A percentile compares a stretch with the other conserved stretches of the same genome.
Evolutionary conservation across 495 filamentous ascomycete genomes (phyloP).

Genomic region (Letharia lupina): DNA sequence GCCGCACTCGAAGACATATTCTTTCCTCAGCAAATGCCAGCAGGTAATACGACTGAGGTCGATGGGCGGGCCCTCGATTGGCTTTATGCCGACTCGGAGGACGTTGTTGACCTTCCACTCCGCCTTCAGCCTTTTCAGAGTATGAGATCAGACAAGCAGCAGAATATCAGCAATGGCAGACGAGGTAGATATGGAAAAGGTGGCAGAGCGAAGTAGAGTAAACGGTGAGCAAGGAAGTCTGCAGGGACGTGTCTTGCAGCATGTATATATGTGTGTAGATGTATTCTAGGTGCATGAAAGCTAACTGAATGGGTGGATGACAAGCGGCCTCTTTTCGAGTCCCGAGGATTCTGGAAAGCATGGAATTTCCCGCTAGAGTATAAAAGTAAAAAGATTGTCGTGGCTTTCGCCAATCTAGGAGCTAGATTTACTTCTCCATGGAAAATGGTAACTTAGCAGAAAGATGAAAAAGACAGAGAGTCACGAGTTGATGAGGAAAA

Average conservation of each 20-base stretch:
- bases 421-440: too few species aligned
- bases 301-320: neutral
- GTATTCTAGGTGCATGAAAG: neutral
- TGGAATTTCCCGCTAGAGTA: neutral
- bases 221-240: neutral
- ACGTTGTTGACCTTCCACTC: neutral
- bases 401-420: neutral
- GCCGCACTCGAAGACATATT: conserved; percentile 10
- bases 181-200: neutral
- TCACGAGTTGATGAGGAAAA: too few species aligned
- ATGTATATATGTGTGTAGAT: neutral
- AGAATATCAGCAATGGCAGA: neutral
- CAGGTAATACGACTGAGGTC: neutral
- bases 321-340: neutral
- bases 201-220: neutral
- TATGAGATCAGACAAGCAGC: neutral
- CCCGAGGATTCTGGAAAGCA: neutral
- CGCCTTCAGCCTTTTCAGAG: neutral
- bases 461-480: neutral
- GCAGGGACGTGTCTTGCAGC: neutral
- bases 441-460: too few species aligned
- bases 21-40: neutral
- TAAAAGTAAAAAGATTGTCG: neutral
- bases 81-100: neutral
- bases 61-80: neutral